These are phyloP conservation scores for Lindgomyces ingoldianus DNA, from an alignment of 495 filamentous ascomycete species.

Conservation along the genomic window DNA sequence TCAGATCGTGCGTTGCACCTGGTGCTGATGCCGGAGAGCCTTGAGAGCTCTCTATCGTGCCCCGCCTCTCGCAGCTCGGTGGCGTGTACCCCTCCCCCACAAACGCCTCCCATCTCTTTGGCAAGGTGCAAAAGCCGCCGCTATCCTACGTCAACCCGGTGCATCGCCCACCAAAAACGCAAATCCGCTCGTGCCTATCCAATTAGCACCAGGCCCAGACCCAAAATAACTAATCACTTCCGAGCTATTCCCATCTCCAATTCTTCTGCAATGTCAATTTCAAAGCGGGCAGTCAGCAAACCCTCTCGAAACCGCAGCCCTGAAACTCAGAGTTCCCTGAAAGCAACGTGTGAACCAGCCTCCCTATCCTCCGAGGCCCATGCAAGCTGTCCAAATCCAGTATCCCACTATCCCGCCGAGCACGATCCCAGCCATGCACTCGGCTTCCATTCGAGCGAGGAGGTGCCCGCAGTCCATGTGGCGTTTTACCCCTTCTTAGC, in stretches of 20 bases:
- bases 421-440: background rate
- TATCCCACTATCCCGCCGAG: conserved; percentile 1
- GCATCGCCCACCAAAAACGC: background rate
- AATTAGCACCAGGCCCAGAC: background rate
- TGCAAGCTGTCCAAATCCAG: conserved; percentile 7
- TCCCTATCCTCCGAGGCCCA: background rate
- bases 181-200: background rate
- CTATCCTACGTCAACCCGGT: background rate
- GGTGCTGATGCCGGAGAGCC: conserved; percentile 18
- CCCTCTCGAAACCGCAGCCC: background rate
- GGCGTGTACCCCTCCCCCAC: conserved; percentile 17
- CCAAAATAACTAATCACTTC: background rate
- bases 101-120: background rate
- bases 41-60: too few relatives aligned
- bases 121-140: conserved; percentile 8
- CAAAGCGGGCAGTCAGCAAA: background rate
- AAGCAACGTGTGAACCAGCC: background rate
- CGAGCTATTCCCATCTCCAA: background rate
- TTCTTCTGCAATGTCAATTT: background rate
- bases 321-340: too few relatives aligned
- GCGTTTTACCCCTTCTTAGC: background rate
- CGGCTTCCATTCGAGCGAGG: conserved; percentile 34
- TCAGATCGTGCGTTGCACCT: background rate
- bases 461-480: background rate
- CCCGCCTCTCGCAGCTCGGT: background rate